These are phyloP conservation scores for Ceratobasidium sp. DNA, from an alignment of 1,284 basidiomycete genomes.

Conservation along the genomic window DNA sequence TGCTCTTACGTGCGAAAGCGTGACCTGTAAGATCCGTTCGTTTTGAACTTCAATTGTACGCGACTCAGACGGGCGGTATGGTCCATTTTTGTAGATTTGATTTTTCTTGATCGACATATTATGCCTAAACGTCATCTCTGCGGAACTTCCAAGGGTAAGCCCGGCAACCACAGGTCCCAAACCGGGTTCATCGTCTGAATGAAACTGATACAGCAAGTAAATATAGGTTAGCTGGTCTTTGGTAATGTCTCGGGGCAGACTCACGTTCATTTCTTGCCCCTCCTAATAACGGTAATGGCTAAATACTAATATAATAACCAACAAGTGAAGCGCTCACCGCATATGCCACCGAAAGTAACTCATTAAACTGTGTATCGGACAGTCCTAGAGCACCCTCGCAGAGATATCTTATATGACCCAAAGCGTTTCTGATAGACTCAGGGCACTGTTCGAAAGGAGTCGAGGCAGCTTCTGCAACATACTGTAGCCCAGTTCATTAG, in stretches of 20 bases:
- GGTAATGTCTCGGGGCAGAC: neutral
- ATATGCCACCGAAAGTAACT: slow-evolving; percentile 40
- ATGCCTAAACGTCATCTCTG: slow-evolving; percentile 40
- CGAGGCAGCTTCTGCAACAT: slow-evolving; percentile 35
- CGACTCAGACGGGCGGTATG: slow-evolving; percentile 33
- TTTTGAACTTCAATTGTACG: slow-evolving; percentile 16
- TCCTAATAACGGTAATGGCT: slow-evolving; percentile 7
- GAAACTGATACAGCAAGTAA: slow-evolving; percentile 21
- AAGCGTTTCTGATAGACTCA: slow-evolving; percentile 12
- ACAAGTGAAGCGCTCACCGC: slow-evolving; percentile 11
- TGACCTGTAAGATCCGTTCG: slow-evolving; percentile 34
- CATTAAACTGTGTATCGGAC: slow-evolving; percentile 20
- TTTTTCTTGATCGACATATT: slow-evolving; percentile 38
- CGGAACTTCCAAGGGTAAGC: slow-evolving; percentile 32
- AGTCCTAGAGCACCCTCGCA: slow-evolving; percentile 18
- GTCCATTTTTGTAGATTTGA: slow-evolving; percentile 34
- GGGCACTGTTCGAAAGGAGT: slow-evolving; percentile 41
- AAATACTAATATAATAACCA: no score
- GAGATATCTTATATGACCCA: slow-evolving; percentile 17
- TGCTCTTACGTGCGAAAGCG: slow-evolving; percentile 31
- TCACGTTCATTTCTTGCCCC: slow-evolving; percentile 45
- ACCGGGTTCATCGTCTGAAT: slow-evolving; percentile 41
- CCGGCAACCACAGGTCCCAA: slow-evolving; percentile 35
- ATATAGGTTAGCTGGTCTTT: neutral
- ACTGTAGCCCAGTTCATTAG: neutral